A percentile compares a stretch with the other conserved stretches of the same genome.
These are phyloP conservation scores for Salix udensis DNA, from an alignment of 345 rosid species.

Conservation along the genomic window DNA sequence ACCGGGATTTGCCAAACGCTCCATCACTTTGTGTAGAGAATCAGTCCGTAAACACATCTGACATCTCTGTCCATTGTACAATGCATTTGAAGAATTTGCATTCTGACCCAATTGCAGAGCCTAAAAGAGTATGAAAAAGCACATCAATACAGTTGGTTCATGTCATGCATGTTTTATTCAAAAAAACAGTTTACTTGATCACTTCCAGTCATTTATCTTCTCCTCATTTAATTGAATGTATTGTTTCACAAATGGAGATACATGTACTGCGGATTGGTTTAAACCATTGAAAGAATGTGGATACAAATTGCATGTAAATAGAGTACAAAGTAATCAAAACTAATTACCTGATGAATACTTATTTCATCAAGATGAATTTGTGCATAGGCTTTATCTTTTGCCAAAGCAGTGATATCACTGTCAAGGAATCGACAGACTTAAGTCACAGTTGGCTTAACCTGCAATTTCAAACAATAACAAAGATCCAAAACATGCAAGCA, in stretches of 20 bases:
- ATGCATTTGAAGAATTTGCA: constrained; percentile 45
- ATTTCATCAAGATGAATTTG: constrained; percentile 88
- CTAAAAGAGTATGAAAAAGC: constrained; percentile 22
- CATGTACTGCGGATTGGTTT: neutral
- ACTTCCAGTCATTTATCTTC: neutral
- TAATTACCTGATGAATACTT: constrained; percentile 80
- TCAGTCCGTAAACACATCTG: constrained; percentile 86
- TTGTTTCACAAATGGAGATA: neutral
- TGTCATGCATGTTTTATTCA: neutral
- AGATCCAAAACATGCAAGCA: neutral
- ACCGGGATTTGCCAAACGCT: constrained; percentile 76
- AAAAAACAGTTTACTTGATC: neutral
- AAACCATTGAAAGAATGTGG: neutral
- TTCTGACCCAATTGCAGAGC: constrained; percentile 81
- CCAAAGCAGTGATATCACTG: constrained; percentile 88
- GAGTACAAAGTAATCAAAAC: neutral
- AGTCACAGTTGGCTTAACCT: neutral
- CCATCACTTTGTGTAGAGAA: constrained; percentile 75
- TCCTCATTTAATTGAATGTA: neutral
- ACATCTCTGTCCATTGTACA: constrained; percentile 62
- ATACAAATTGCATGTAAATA: neutral
- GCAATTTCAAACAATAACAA: neutral
- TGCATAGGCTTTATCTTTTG: constrained; percentile 85
- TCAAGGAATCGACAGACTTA: constrained; percentile 1
- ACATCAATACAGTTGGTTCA: neutral